Evolutionary conservation across 805 yeast genomes (phyloP), one percentile per base, ranked within the genome.

Genomic region (Saccharomycopsis fermentans): DNA sequence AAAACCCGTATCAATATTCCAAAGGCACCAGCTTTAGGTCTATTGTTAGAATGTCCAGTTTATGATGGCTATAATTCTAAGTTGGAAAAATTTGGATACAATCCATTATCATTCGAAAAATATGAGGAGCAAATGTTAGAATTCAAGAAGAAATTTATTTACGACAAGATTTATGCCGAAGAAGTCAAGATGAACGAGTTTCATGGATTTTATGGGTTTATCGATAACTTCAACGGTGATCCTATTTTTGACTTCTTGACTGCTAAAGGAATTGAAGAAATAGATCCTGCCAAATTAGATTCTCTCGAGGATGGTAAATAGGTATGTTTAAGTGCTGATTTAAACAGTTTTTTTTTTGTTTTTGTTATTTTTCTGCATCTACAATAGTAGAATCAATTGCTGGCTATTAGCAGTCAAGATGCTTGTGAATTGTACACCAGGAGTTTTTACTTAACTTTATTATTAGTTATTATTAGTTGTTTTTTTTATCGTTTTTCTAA

Each of bases 11-110:
- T 94, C 62, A 90, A 91, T 67, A 87, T 94, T 63, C 99, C 99
- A 58, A 94, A 94, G 71, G 99, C 98, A 0, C 99, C 99, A 3
- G 96, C 98, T 29, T 76, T 94, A 61, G 99, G 99, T 0, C 76
- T 94, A 58, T 74, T 94, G 55, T 78, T 94, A 61, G 98, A 94
- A 68, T 83, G 86, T 59, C 99, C 99, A 0, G 95, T 91, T 12
- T 94, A 89, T 69, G 95, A 87, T 54, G 84, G 87, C 14, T 89
- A 86, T 70, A 94, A 94, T 71, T 74, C 77, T 32, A 81, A 82
- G 68, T 76, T 90, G 64, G 77, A 79, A 62, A 82, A 82, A 56
- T 81, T 86, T 66, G 97, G 97, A 21, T 87, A 88, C 69, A 86
- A 86, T 34, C 80, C 80, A 17, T 77, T 94, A 58, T 82, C 82